Evolutionary conservation across 2,329 filamentous ascomycete genomes (phyloP).

Genomic region (Sporothrix globosa): DNA sequence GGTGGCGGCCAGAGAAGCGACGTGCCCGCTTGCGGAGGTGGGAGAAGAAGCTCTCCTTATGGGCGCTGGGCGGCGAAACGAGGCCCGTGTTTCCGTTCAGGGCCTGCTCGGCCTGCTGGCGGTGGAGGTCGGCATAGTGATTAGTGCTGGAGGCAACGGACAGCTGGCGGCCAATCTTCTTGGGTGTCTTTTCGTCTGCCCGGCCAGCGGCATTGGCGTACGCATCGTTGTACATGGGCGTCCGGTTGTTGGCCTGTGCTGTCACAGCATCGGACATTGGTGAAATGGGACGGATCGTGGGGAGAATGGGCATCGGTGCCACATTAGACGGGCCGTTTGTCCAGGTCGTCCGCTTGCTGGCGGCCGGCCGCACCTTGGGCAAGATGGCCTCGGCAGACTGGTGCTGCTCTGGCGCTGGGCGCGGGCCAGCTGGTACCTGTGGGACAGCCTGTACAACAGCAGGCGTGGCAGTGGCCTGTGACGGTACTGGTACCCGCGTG

Average conservation of each 20-base stretch:
- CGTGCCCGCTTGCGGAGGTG: conserved; percentile 92
- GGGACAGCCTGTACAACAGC: neutral
- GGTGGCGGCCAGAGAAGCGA: conserved; percentile 87
- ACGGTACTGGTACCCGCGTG: conserved; percentile 25
- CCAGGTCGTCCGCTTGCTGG: conserved; percentile 89
- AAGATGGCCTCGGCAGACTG: conserved; percentile 48
- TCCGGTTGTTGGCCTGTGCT: conserved; percentile 76
- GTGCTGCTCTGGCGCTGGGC: conserved; percentile 33
- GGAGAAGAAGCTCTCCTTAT: conserved; percentile 97
- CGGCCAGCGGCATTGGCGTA: conserved; percentile 49
- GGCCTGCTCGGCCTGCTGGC: conserved; percentile 87
- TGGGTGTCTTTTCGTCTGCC: conserved; percentile 68
- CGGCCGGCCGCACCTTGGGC: conserved; percentile 55
- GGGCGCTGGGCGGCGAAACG: conserved; percentile 74
- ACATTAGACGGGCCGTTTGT: conserved; percentile 77
- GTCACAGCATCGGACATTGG: conserved; percentile 94
- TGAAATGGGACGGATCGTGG: conserved; percentile 91
- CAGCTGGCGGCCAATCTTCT: conserved; percentile 93
- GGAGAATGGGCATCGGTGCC: conserved; percentile 93
- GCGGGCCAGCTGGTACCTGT: conserved; percentile 37
- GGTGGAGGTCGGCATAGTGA: conserved; percentile 86
- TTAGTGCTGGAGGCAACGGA: conserved; percentile 91
- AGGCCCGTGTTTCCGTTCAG: conserved; percentile 79
- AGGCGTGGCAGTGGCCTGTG: neutral
- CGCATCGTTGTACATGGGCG: conserved; percentile 57